phyloP scores from a whole-genome alignment of 2,329 filamentous ascomycete species.

The Penicillium sp. region DNA sequence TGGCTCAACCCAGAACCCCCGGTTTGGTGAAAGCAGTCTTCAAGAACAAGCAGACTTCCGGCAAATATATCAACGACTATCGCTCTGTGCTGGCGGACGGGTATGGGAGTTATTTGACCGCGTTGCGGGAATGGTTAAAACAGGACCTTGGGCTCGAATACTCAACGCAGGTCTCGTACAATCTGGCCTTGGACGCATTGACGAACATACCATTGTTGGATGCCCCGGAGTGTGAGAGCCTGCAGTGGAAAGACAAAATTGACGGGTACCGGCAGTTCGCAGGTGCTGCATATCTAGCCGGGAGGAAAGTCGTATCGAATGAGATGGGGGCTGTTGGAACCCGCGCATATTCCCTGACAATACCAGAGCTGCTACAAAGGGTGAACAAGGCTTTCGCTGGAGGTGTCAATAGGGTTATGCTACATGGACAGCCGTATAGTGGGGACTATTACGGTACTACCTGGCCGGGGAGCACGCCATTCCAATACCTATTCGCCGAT shows the following conservation, averaged over 20 bases:
- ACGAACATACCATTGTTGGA: too few relatives aligned
- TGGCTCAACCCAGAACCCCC: background rate
- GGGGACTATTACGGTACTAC: background rate
- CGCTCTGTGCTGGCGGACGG: background rate
- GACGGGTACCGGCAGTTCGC: too few relatives aligned
- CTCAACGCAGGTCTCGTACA: too few relatives aligned
- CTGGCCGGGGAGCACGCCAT: background rate
- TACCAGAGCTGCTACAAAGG: background rate
- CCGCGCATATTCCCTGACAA: background rate
- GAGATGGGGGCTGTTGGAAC: background rate
- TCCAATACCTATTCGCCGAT: background rate
- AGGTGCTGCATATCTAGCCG: too few relatives aligned
- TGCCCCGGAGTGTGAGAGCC: too few relatives aligned
- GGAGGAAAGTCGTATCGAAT: background rate
- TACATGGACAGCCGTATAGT: background rate
- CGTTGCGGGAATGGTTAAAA: background rate
- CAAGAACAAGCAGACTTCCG: background rate
- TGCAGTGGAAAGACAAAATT: too few relatives aligned
- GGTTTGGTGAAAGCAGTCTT: background rate
- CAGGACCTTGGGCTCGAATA: background rate
- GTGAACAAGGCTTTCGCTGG: background rate
- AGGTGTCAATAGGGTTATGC: background rate
- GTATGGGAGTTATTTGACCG: background rate
- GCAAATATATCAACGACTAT: background rate
- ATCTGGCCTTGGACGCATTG: too few relatives aligned